These are phyloP conservation scores for Ambrosia artemisiifolia DNA, from an alignment of 129 eudicot species.

Conservation along the genomic window DNA sequence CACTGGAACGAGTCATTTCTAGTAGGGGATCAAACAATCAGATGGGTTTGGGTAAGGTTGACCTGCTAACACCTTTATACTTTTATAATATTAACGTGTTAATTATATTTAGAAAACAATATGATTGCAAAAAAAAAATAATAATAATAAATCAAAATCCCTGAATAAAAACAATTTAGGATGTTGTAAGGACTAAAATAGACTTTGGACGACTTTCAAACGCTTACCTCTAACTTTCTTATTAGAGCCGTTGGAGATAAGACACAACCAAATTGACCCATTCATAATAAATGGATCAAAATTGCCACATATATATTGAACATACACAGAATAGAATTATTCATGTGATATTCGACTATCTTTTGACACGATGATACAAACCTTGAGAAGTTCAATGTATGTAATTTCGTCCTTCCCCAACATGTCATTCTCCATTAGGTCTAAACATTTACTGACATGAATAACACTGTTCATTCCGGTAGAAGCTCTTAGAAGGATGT, in stretches of 20 bases:
- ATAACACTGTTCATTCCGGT: conserved; percentile 23
- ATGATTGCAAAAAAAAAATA: background rate
- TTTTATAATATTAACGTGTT: background rate
- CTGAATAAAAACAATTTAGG: background rate
- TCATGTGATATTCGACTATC: background rate
- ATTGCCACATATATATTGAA: background rate
- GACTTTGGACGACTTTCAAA: too few species aligned
- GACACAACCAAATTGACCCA: background rate
- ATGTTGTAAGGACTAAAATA: too few species aligned
- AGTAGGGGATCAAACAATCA: too few species aligned
- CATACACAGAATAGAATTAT: conserved; percentile 2
- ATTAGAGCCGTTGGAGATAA: too few species aligned
- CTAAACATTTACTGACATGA: conserved; percentile 59
- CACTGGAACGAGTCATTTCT: too few species aligned
- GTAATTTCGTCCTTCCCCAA: conserved; percentile 71
- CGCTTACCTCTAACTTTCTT: too few species aligned
- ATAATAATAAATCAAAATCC: background rate
- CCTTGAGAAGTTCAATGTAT: conserved; percentile 72
- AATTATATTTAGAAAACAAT: background rate
- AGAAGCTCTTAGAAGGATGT: conserved; percentile 55
- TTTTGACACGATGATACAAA: conserved; percentile 16
- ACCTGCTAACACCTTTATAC: too few species aligned
- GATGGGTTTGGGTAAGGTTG: too few species aligned
- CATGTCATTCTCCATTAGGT: conserved; percentile 64
- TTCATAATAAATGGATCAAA: background rate